Base-by-base conservation (phyloP, 805 yeast species). In the Barnettozyma sucrosica region DNA sequence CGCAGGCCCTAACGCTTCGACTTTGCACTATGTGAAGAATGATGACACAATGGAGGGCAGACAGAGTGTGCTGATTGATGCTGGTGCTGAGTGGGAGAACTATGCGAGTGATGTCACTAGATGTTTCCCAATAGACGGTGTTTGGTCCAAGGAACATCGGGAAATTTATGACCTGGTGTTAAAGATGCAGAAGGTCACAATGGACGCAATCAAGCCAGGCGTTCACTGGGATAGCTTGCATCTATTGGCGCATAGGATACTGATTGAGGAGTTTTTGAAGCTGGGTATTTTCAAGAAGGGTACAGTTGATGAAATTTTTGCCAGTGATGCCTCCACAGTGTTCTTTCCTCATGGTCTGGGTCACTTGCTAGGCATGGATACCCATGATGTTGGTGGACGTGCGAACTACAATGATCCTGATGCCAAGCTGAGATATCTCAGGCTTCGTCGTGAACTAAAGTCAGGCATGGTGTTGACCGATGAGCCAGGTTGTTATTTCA, bases 341-440 rank as follows among this genome's bases (percentile, higher is more conserved):
- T 92, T 92, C 67, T 88, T 82, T 66, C 99, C 99, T 3, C 99
- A 93, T 62, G 99, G 99, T 0, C 70, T 93, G 48, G 99, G 99
- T 13, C 99, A 92, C 62, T 71, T 89, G 60, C 68, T 92, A 36
- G 99, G 99, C 21, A 75, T 92, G 84, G 97, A 92, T 62, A 89
- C 96, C 3, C 99, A 93, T 65, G 99, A 92, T 66, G 95, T 89
- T 41, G 98, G 88, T 37, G 98, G 99, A 1, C 62, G 74, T 52
- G 81, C 98, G 14, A 81, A 92, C 65, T 90, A 90, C 63, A 78
- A 81, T 3, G 99, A 92, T 63, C 76, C 85, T 8, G 82, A 93
- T 63, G 85, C 86, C 24, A 73, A 84, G 66, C 75, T 89, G 57
- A 70, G 76, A 49, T 89, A 86, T 62, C 75, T 92, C 61, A 81